phyloP scores from a whole-genome alignment of 2,329 filamentous ascomycete genomes.

The Paracamarosporium sp. region DNA sequence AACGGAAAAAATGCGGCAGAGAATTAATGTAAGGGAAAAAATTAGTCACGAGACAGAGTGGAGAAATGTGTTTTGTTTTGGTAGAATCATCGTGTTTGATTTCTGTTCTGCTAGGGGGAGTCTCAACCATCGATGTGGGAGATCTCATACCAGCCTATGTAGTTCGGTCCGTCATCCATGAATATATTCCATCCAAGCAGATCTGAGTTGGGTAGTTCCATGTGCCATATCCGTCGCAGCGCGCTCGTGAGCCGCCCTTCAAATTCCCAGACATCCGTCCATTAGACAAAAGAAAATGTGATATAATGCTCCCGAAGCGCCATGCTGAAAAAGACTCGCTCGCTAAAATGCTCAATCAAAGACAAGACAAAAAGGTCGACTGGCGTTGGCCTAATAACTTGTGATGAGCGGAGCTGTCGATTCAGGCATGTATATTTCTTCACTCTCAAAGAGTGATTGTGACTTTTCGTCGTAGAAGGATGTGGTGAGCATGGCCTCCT shows the following conservation, averaged over 20 bases:
- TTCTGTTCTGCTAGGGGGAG: conserved; percentile 4
- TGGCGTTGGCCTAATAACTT: conserved; percentile 44
- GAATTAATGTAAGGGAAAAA: not conserved
- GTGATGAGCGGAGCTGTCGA: conserved; percentile 47
- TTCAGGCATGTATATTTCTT: conserved; percentile 51
- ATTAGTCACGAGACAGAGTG: not conserved
- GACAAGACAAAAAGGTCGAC: conserved; percentile 40
- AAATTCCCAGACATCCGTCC: conserved; percentile 10
- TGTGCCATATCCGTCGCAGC: conserved; percentile 7
- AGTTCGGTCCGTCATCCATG: conserved; percentile 2
- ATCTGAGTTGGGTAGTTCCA: conserved; percentile 33
- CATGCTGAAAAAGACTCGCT: conserved; percentile 44
- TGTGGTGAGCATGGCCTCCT: conserved; percentile 56
- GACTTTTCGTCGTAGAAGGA: conserved; percentile 51
- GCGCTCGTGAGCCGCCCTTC: conserved; percentile 12
- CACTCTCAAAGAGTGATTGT: conserved; percentile 45
- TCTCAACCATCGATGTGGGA: conserved; percentile 11
- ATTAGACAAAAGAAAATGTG: conserved; percentile 24
- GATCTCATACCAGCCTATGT: conserved; percentile 16
- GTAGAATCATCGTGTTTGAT: conserved; percentile 9
- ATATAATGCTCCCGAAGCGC: conserved; percentile 37
- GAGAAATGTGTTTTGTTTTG: not conserved
- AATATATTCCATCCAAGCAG: conserved; percentile 13
- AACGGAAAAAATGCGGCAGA: not conserved
- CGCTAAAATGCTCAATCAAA: conserved; percentile 47